phyloP scores from a whole-genome alignment of 148 eudicot genomes.

The Fagopyrum tataricum region DNA sequence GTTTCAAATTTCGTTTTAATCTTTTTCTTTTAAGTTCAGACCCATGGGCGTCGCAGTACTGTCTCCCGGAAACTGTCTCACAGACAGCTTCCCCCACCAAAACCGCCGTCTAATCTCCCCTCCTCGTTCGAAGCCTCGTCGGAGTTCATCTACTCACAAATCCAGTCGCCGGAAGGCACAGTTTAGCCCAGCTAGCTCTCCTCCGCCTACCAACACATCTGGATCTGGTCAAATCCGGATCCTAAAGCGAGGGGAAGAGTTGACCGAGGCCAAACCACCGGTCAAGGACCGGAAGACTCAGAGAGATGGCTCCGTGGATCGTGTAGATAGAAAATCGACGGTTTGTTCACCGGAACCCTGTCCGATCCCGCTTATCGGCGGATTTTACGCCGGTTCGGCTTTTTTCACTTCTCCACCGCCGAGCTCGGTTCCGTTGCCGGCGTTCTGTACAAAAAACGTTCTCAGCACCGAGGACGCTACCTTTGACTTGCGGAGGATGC shows the following conservation, averaged over 20 bases:
- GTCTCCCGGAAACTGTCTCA: constrained; percentile 26
- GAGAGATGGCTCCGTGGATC: background rate
- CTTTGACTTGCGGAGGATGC: constrained; percentile 2
- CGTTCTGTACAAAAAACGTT: constrained; percentile 23
- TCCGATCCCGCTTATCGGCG: constrained; percentile 14
- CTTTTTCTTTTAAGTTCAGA: background rate
- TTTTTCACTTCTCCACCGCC: constrained; percentile 45
- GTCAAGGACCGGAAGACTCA: constrained; percentile 5
- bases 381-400: constrained; percentile 46
- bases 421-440: constrained; percentile 48
- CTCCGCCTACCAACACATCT: constrained; percentile 11
- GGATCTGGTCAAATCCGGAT: constrained; percentile 35
- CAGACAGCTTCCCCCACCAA: constrained; percentile 12
- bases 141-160: constrained; percentile 19
- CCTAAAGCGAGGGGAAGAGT: constrained; percentile 38
- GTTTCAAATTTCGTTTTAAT: background rate
- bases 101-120: constrained; percentile 16
- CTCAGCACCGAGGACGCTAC: constrained; percentile 5
- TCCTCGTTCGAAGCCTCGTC: constrained; percentile 20
- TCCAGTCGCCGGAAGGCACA: constrained; percentile 24
- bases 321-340: no score
- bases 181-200: constrained; percentile 19
- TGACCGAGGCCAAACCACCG: constrained; percentile 6
- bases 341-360: background rate
- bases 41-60: constrained; percentile 33